A percentile compares a stretch with the other conserved stretches of the same genome.
Conservation (phyloP, 495 filamentous ascomycete genomes). For the Aspergillus funiculosus region DNA sequence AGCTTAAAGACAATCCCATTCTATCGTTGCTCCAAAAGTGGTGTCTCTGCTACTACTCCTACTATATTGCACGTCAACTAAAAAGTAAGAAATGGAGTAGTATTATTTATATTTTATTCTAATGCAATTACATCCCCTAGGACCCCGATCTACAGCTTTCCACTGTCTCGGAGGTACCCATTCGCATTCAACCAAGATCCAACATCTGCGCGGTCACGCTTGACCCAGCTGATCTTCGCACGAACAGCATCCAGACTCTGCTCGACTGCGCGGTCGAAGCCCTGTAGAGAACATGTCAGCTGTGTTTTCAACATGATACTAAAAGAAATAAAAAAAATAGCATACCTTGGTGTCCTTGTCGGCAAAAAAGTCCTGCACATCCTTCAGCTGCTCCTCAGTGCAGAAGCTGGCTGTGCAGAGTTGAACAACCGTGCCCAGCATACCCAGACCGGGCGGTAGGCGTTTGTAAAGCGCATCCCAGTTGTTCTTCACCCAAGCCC, state of each 20-base stretch:
- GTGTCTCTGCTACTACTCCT: no score
- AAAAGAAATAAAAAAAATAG: background rate
- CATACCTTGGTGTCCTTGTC: conserved; percentile 70
- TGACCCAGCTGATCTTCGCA: conserved; percentile 57
- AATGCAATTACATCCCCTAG: no score
- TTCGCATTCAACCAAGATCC: conserved; percentile 54
- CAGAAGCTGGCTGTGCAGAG: conserved; percentile 82
- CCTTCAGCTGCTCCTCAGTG: conserved; percentile 62
- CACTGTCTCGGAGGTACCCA: conserved; percentile 40
- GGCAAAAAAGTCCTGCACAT: conserved; percentile 75
- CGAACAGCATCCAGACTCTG: conserved; percentile 56
- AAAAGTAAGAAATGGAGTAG: background rate
- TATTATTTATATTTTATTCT: conserved; percentile 5
- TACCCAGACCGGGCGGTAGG: conserved; percentile 68
- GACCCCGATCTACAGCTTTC: conserved; percentile 32
- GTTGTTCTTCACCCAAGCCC: conserved; percentile 76
- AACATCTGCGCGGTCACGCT: conserved; percentile 57
- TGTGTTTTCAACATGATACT: background rate
- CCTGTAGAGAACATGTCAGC: conserved; percentile 27
- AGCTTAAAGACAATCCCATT: no score
- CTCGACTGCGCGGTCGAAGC: conserved; percentile 54
- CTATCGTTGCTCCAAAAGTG: conserved; percentile 1
- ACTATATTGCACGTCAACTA: no score
- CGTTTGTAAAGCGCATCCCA: conserved; percentile 77
- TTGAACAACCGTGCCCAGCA: conserved; percentile 79